A percentile compares a stretch with the other conserved stretches of the same genome.
These are phyloP conservation scores for Acanthamoeba comandoni DNA, from an alignment of 208 protist genomes.

Conservation along the genomic window DNA sequence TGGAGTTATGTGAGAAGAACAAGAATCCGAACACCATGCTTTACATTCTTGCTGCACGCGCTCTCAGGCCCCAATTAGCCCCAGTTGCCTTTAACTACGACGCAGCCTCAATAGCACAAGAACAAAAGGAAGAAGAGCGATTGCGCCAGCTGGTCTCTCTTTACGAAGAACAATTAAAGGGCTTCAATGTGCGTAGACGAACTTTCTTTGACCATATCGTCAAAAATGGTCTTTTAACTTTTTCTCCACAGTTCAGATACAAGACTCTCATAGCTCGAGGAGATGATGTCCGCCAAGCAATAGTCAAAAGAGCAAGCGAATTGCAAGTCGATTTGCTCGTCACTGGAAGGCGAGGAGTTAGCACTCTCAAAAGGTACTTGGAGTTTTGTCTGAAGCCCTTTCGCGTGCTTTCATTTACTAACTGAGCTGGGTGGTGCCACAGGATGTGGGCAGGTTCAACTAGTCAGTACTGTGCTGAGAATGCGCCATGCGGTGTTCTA, in stretches of 20 bases:
- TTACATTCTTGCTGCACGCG: conserved; percentile 15
- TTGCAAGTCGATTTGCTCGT: conserved; percentile 7
- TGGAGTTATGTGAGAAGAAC: conserved; percentile 20
- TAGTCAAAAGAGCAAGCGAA: background rate
- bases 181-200: background rate
- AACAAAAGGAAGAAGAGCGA: background rate
- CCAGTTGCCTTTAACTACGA: background rate
- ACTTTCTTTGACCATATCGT: background rate
- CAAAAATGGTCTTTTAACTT: background rate
- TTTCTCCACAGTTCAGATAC: background rate
- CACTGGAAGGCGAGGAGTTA: background rate
- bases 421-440: background rate
- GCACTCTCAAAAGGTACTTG: conserved; percentile 15
- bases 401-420: background rate
- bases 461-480: conserved; percentile 11
- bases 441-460: background rate
- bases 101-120: background rate
- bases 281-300: background rate
- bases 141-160: background rate
- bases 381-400: background rate
- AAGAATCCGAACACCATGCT: conserved; percentile 4
- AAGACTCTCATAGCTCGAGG: background rate
- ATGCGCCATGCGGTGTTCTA: background rate
- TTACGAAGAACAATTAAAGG: conserved; percentile 18
- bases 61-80: background rate